These are phyloP conservation scores for Hygrocybe coccinea DNA, from an alignment of 768 basidiomycete genomes.

Conservation along the genomic window DNA sequence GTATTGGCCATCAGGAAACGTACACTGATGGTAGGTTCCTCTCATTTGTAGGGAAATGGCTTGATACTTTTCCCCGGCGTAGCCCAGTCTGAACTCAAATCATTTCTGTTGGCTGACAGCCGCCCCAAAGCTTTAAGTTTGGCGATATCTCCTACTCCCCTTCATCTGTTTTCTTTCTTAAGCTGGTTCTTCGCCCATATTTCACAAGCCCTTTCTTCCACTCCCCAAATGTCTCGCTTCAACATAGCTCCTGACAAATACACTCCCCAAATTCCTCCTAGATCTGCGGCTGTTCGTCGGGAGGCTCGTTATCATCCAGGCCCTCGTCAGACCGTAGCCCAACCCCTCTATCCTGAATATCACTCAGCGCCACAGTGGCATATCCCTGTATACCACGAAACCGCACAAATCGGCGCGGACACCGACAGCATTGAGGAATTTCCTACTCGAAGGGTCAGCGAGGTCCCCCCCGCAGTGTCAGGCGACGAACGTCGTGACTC, in stretches of 20 bases:
- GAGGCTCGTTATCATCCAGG: background rate
- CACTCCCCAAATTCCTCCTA: background rate
- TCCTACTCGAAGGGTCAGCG: conserved; percentile 23
- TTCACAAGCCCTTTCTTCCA: background rate
- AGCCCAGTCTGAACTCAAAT: too few species aligned
- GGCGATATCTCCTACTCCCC: too few species aligned
- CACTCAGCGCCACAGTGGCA: conserved; percentile 24
- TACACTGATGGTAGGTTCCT: background rate
- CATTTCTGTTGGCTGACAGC: too few species aligned
- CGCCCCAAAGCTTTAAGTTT: too few species aligned
- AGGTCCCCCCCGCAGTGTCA: conserved; percentile 13
- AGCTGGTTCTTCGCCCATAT: background rate
- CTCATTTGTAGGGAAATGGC: too few species aligned
- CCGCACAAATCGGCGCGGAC: conserved; percentile 1
- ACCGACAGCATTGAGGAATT: conserved; percentile 23
- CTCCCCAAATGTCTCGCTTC: background rate
- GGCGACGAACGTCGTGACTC: conserved; percentile 28
- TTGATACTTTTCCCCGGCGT: too few species aligned
- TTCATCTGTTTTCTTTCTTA: background rate
- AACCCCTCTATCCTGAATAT: conserved; percentile 11
- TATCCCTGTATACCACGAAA: conserved; percentile 23
- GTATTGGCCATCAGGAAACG: background rate
- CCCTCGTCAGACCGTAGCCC: background rate
- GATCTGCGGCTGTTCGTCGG: background rate
- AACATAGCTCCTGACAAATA: background rate